Conservation (phyloP, 805 yeast genomes). For the Hanseniaspora mollemarum region DNA sequence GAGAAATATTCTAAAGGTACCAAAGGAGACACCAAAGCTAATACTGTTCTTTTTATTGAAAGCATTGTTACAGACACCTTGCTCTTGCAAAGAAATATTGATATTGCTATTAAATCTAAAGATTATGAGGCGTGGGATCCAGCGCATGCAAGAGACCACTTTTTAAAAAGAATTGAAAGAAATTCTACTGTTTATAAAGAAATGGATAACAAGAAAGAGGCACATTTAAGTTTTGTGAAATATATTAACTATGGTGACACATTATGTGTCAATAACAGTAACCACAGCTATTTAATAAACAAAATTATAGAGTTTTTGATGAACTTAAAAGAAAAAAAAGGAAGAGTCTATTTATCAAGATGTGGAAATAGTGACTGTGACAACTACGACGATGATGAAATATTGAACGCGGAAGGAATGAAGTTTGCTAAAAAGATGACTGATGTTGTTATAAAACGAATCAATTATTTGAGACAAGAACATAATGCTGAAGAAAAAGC, state of each 20-base stretch:
- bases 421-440: constrained; percentile 56
- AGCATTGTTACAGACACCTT: constrained; percentile 64
- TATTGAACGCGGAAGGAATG: constrained; percentile 61
- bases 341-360: constrained; percentile 86
- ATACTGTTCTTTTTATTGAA: constrained; percentile 80
- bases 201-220: constrained; percentile 40
- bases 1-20: constrained; percentile 36
- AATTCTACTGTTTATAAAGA: constrained; percentile 65
- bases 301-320: constrained; percentile 84
- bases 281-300: constrained; percentile 78
- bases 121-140: constrained; percentile 73
- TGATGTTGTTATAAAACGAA: constrained; percentile 37
- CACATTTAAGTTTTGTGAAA: constrained; percentile 61
- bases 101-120: constrained; percentile 76
- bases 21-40: constrained; percentile 21
- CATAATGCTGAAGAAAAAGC: constrained; percentile 28
- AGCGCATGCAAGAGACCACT: constrained; percentile 64
- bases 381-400: constrained; percentile 67
- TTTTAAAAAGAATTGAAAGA: constrained; percentile 54
- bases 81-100: constrained; percentile 62
- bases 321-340: constrained; percentile 78
- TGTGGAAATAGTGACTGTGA: constrained; percentile 44
- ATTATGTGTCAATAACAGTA: constrained; percentile 56
- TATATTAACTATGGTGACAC: constrained; percentile 84
- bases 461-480: constrained; percentile 25